These are phyloP conservation scores for Themeda triandra DNA, from an alignment of 176 grass and related monocot genomes.

Conservation along the genomic window DNA sequence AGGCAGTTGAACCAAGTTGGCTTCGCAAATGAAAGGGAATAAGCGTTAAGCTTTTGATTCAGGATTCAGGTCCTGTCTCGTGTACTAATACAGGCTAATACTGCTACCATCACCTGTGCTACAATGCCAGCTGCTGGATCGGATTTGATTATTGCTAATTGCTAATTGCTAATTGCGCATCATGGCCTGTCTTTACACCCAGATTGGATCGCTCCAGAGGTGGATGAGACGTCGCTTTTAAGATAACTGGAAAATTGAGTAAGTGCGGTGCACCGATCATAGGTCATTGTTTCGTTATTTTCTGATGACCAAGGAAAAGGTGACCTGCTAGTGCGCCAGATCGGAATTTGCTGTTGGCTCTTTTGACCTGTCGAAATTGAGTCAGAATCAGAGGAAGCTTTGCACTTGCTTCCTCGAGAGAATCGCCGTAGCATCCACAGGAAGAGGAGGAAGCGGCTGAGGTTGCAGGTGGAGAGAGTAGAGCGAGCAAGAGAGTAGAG, in stretches of 20 bases:
- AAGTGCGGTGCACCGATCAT: not conserved
- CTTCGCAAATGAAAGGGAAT: not conserved
- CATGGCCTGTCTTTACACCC: not conserved
- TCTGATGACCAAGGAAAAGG: not conserved
- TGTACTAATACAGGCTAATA: too few relatives aligned
- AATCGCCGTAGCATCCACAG: not conserved
- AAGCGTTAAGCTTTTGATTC: too few relatives aligned
- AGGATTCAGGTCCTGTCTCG: too few relatives aligned
- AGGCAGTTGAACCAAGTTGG: slow-evolving; percentile 8
- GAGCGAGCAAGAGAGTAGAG: too few relatives aligned
- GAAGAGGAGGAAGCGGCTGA: not conserved
- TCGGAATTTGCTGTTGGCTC: not conserved
- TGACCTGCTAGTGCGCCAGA: not conserved
- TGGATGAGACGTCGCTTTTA: slow-evolving; percentile 10
- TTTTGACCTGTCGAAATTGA: slow-evolving; percentile 4
- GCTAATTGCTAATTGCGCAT: not conserved
- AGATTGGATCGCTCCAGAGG: slow-evolving; percentile 4
- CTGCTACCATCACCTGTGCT: too few relatives aligned
- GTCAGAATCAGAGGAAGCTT: not conserved
- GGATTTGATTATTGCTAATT: not conserved
- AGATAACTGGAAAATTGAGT: not conserved
- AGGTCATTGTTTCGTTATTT: not conserved
- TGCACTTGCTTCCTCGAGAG: not conserved
- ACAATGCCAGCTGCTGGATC: not conserved
- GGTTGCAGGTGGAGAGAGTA: not conserved